These are phyloP conservation scores for Starmerella sirachaensis DNA, from an alignment of 805 yeast species.

Conservation along the genomic window DNA sequence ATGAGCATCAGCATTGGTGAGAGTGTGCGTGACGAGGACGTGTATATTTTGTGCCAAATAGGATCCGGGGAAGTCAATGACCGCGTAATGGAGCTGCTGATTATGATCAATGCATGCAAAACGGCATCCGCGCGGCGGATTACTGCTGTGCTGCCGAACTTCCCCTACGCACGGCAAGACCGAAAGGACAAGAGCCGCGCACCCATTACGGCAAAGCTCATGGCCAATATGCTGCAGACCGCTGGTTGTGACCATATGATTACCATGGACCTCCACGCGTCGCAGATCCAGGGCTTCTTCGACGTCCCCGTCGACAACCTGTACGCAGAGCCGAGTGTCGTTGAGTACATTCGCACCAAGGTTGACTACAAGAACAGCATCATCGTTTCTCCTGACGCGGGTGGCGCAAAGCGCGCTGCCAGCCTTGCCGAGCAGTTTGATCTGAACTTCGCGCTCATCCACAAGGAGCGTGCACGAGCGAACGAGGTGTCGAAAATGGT, in stretches of 20 bases:
- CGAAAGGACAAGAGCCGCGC: slow-evolving; percentile 93
- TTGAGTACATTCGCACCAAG: slow-evolving; percentile 65
- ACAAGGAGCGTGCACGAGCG: slow-evolving; percentile 92
- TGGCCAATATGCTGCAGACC: slow-evolving; percentile 85
- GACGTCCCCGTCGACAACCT: slow-evolving; percentile 92
- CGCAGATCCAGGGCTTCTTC: slow-evolving; percentile 96
- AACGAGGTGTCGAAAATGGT: slow-evolving; percentile 97
- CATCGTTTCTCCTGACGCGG: slow-evolving; percentile 95
- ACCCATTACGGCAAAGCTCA: slow-evolving; percentile 88
- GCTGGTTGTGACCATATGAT: slow-evolving; percentile 96
- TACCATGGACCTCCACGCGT: slow-evolving; percentile 95
- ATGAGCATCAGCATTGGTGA: slow-evolving; percentile 47
- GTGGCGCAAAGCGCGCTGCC: slow-evolving; percentile 97
- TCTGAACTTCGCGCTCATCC: slow-evolving; percentile 88
- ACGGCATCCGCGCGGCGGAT: slow-evolving; percentile 90
- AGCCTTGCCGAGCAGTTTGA: slow-evolving; percentile 91
- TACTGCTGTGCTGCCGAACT: slow-evolving; percentile 90
- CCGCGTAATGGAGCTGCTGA: slow-evolving; percentile 71
- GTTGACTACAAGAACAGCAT: slow-evolving; percentile 50
- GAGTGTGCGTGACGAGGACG: slow-evolving; percentile 83
- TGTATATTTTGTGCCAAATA: slow-evolving; percentile 42
- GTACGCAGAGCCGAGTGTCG: slow-evolving; percentile 88
- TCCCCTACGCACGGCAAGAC: slow-evolving; percentile 97
- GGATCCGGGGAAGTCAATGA: slow-evolving; percentile 83
- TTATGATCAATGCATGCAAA: slow-evolving; percentile 88